These are phyloP conservation scores for Ploettnerulaceae sp. DNA, from an alignment of 2,329 filamentous ascomycete genomes.

Conservation along the genomic window DNA sequence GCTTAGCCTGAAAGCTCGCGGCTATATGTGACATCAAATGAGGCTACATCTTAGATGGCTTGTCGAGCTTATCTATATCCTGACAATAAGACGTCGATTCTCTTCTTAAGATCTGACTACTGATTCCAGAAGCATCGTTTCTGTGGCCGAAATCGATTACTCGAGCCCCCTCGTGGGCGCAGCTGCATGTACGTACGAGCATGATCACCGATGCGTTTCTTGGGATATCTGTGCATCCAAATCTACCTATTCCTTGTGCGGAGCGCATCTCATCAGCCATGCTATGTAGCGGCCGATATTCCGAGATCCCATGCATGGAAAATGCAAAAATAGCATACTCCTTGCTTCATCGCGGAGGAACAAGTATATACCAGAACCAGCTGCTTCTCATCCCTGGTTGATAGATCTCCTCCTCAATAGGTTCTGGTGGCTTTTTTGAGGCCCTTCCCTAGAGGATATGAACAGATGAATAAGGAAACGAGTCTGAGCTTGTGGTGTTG, in stretches of 20 bases:
- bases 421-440: neutral
- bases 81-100: neutral
- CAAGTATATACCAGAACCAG: neutral
- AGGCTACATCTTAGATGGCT: neutral
- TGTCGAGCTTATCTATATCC: neutral
- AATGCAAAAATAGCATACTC: no score
- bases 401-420: neutral
- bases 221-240: no score
- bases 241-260: no score
- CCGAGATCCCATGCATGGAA: no score
- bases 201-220: no score
- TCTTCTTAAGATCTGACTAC: neutral
- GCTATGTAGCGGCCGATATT: no score
- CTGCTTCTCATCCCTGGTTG: neutral
- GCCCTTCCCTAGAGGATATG: neutral
- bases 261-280: no score
- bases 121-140: no score
- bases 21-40: neutral
- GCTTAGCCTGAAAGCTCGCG: conserved; percentile 1
- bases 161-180: no score
- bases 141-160: no score
- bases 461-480: neutral
- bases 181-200: no score
- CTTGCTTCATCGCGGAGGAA: no score
- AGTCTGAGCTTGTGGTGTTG: neutral